phyloP scores from a whole-genome alignment of 1,284 basidiomycete genomes.

The Agroathelia rolfsii region DNA sequence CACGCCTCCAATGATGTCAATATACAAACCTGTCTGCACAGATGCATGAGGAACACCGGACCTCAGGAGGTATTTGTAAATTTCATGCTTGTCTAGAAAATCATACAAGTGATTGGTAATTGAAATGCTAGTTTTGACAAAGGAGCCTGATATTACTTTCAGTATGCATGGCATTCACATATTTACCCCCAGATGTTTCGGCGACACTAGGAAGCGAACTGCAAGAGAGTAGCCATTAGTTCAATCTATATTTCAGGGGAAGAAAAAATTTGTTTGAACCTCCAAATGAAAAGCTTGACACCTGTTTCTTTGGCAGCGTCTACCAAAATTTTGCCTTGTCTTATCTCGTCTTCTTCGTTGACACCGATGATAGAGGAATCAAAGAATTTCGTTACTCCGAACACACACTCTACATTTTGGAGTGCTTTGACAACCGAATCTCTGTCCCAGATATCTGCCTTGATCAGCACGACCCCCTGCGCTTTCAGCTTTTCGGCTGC shows the following conservation, averaged over 20 bases:
- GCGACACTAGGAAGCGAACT: constrained; percentile 20
- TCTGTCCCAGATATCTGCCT: constrained; percentile 22
- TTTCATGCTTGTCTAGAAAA: constrained; percentile 20
- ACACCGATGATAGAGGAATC: constrained; percentile 15
- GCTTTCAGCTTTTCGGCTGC: constrained; percentile 16
- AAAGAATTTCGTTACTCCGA: constrained; percentile 16
- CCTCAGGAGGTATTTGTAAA: constrained; percentile 23
- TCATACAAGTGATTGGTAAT: neutral
- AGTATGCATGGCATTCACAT: constrained; percentile 13
- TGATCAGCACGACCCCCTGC: constrained; percentile 24
- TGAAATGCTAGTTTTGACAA: constrained; percentile 2
- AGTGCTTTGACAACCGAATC: constrained; percentile 22
- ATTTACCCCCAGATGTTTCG: constrained; percentile 17
- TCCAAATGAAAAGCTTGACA: constrained; percentile 23
- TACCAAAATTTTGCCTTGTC: constrained; percentile 27
- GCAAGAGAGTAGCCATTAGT: too few species aligned
- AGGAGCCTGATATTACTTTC: too few species aligned
- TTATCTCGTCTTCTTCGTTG: constrained; percentile 16
- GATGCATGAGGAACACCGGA: constrained; percentile 17
- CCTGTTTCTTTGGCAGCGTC: constrained; percentile 22
- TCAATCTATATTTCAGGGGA: neutral
- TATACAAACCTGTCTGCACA: constrained; percentile 16
- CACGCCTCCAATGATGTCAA: too few species aligned
- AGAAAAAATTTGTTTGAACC: constrained; percentile 11
- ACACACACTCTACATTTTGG: constrained; percentile 27